Base-by-base conservation (phyloP, 805 yeast species). In the Hanseniaspora vineae region DNA sequence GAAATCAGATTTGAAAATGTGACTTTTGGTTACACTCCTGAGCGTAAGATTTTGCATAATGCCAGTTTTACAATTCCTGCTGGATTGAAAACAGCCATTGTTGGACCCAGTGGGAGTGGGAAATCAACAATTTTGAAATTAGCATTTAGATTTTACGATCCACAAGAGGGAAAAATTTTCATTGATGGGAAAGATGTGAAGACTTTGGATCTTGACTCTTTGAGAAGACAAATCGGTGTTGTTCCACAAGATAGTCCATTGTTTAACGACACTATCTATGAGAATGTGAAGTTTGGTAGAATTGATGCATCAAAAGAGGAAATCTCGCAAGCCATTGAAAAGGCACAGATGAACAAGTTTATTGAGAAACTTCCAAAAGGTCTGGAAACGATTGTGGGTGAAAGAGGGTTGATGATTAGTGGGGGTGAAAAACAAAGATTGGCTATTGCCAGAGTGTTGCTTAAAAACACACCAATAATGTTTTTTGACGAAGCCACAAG, bases 341-440 rank as follows among this genome's bases (percentile, higher is more conserved):
- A 77, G 56, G 95, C 95, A 3, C 80, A 84, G 56, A 70, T 90
- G 51, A 76, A 76, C 51, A 62, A 66, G 20, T 67, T 90, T 44
- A 72, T 90, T 14, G 55, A 62, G 6, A 84, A 80, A 42, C 65
- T 92, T 44, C 97, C 98, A 0, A 84, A 84, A 13, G 96, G 97
- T 1, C 69, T 76, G 39, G 70, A 82, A 31, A 92, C 97, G 0
- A 71, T 85, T 49, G 98, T 92, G 15, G 98, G 98, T 44, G 98
- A 92, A 64, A 71, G 94, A 59, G 98, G 98, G n/a, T 74, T 92
- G 75, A 92, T 92, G 98, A 89, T 92, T 44, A 87, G 96, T 23
- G 98, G 98, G n/a, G 98, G 98, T 51, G 98, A 92, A 62, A 89
- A 92, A 62, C 98, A 92, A 66, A 70, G 98, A 52, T 70, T 92